These are phyloP conservation scores for Pelargonium nanum DNA, from an alignment of 345 rosid genomes.

Conservation along the genomic window DNA sequence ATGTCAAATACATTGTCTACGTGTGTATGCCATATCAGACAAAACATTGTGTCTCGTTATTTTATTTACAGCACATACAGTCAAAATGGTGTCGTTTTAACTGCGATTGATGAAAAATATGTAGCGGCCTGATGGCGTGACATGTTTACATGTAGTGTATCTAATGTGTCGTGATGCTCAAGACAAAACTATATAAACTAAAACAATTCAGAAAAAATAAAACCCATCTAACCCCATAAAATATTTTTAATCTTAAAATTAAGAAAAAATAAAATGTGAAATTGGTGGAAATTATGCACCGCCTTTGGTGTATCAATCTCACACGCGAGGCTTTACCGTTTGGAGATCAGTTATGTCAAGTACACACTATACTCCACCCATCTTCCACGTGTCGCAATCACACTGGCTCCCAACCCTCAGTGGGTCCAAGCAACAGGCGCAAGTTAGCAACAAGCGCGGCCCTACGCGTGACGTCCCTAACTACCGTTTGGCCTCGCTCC, in stretches of 20 bases:
- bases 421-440: slow-evolving; percentile 2
- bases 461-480: slow-evolving; percentile 16
- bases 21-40: too few relatives aligned
- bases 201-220: too few relatives aligned
- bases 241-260: neutral
- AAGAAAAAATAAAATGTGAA: neutral
- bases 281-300: neutral
- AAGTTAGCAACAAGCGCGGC: slow-evolving; percentile 1
- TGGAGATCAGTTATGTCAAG: neutral
- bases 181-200: too few relatives aligned
- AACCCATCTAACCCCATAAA: too few relatives aligned
- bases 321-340: neutral
- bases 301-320: neutral
- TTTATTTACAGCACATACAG: too few relatives aligned
- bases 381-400: slow-evolving; percentile 6
- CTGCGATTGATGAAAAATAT: too few relatives aligned
- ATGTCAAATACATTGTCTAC: too few relatives aligned
- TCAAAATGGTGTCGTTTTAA: too few relatives aligned
- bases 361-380: neutral
- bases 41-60: too few relatives aligned
- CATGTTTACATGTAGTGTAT: too few relatives aligned
- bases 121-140: too few relatives aligned
- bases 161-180: too few relatives aligned
- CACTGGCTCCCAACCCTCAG: neutral
- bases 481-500: slow-evolving; percentile 1